A percentile compares a stretch with the other conserved stretches of the same genome.
Conservation (phyloP, 345 rosid species). For the Eucalyptus globulus region DNA sequence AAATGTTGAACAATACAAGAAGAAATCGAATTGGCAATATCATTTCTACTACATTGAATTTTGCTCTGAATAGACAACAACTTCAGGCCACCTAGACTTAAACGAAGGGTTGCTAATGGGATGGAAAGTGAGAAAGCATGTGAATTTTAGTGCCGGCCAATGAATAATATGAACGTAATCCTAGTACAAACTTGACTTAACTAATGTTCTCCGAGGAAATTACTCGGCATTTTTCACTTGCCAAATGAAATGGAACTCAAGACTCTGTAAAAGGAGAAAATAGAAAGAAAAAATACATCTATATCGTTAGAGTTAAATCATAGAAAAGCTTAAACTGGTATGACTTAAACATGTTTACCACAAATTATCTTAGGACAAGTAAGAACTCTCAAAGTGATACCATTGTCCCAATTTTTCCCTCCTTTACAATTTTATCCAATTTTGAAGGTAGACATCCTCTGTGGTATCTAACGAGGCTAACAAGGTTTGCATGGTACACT, state of each 20-base stretch:
- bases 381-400: too few species aligned
- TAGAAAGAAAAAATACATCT: too few species aligned
- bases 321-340: too few species aligned
- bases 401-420: too few species aligned
- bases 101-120: neutral
- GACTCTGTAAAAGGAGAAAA: neutral
- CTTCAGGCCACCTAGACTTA: neutral
- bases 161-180: neutral
- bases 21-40: neutral
- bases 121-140: neutral
- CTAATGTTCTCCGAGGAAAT: neutral
- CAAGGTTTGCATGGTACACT: too few species aligned
- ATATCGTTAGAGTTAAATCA: too few species aligned
- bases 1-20: neutral
- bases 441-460: too few species aligned
- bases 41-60: neutral
- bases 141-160: neutral
- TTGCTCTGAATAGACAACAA: neutral
- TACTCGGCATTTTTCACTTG: neutral
- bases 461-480: too few species aligned
- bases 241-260: neutral
- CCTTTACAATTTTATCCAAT: too few species aligned
- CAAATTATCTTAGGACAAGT: too few species aligned
- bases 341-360: too few species aligned
- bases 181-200: neutral